Percentiles rank a stretch among this genome's conserved stretches.
Evolutionary conservation across 1,284 basidiomycete species (phyloP).

Genomic region (Polyporus tsugae): DNA sequence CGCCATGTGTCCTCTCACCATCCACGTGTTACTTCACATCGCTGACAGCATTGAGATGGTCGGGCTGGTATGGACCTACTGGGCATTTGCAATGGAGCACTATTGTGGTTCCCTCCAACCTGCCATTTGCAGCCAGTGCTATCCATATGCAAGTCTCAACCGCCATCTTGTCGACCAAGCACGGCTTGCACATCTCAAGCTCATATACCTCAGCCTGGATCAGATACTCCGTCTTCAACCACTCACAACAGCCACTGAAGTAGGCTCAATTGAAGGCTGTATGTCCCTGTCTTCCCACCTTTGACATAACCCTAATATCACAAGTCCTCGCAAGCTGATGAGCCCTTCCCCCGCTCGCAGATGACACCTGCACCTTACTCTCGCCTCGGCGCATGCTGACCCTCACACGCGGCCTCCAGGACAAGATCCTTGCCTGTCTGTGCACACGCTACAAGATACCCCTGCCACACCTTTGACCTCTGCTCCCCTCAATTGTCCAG

Average conservation of each 20-base stretch:
- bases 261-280: constrained; percentile 12
- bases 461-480: not conserved
- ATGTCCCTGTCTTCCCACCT: not conserved
- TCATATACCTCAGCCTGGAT: constrained; percentile 12
- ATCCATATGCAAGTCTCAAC: not conserved
- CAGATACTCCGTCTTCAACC: constrained; percentile 7
- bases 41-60: constrained; percentile 40
- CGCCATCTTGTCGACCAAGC: constrained; percentile 30
- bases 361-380: not conserved
- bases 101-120: constrained; percentile 7
- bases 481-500: constrained; percentile 5
- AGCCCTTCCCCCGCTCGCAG: not conserved
- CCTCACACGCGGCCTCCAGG: not conserved
- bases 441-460: constrained; percentile 14
- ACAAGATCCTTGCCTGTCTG: constrained; percentile 13
- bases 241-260: not conserved
- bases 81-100: not conserved
- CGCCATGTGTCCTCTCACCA: not conserved
- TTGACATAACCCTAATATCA: not conserved
- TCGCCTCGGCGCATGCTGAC: not conserved
- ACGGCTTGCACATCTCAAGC: constrained; percentile 21
- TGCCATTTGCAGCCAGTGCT: not conserved
- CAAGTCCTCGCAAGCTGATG: no score
- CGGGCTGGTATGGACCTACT: constrained; percentile 45
- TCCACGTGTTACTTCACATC: constrained; percentile 24